phyloP scores from a whole-genome alignment of 768 basidiomycete species.

The Mycena venus region DNA sequence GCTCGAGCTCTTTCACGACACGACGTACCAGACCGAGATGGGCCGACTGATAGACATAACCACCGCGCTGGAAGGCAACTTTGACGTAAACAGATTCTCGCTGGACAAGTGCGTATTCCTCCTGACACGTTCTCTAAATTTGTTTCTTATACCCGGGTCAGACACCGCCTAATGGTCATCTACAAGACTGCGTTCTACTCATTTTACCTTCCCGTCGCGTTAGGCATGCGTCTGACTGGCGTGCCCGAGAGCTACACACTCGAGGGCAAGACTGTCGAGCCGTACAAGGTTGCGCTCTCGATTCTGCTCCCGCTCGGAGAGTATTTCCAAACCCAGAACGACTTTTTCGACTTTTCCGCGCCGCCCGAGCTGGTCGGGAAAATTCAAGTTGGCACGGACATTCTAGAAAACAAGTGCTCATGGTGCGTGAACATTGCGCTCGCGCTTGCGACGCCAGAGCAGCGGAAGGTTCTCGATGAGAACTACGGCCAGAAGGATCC shows the following conservation, averaged over 20 bases:
- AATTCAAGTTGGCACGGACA: slow-evolving; percentile 98
- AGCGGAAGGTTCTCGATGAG: too few species aligned
- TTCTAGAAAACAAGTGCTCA: slow-evolving; percentile 98
- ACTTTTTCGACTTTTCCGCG: too few species aligned
- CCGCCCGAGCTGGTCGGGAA: slow-evolving; percentile 93
- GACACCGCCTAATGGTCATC: slow-evolving; percentile 92
- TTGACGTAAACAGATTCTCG: slow-evolving; percentile 91
- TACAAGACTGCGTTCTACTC: slow-evolving; percentile 99
- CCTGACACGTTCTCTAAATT: not conserved
- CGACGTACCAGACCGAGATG: slow-evolving; percentile 95
- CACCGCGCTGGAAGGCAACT: slow-evolving; percentile 92
- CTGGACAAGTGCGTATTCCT: slow-evolving; percentile 73
- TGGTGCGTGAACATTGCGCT: too few species aligned
- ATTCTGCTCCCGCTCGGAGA: slow-evolving; percentile 95
- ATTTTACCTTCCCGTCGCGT: slow-evolving; percentile 97
- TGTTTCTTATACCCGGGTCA: slow-evolving; percentile 51
- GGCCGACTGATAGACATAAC: slow-evolving; percentile 96
- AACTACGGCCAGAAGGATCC: slow-evolving; percentile 65
- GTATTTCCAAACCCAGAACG: slow-evolving; percentile 99
- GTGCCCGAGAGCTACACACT: slow-evolving; percentile 65
- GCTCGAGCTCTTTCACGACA: too few species aligned
- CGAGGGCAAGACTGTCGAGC: too few species aligned
- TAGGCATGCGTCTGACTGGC: slow-evolving; percentile 85
- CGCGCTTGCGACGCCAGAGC: too few species aligned
- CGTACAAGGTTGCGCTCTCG: slow-evolving; percentile 80